These are phyloP conservation scores for Marchantia paleacea DNA, from an alignment of 225 moss, liverwort and hornwort species.

Conservation along the genomic window DNA sequence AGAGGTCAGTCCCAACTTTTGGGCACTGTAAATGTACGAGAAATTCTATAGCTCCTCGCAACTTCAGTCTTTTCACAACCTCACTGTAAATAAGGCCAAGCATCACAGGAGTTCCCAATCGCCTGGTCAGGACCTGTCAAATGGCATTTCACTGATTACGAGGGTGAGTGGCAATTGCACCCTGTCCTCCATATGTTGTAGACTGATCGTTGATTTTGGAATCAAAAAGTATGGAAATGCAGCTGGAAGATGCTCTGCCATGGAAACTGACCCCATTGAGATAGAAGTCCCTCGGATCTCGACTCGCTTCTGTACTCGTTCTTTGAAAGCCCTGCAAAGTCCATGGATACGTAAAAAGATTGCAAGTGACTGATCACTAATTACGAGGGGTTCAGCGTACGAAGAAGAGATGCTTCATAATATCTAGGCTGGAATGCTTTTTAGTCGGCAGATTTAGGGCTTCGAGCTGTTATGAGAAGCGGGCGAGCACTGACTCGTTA, in stretches of 20 bases:
- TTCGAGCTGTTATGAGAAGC: background rate
- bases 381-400: background rate
- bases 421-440: background rate
- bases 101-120: conserved; percentile 90
- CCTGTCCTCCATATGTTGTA: conserved; percentile 3
- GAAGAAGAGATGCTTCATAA: background rate
- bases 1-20: conserved; percentile 48
- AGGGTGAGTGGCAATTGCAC: conserved; percentile 18
- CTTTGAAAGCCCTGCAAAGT: conserved; percentile 67
- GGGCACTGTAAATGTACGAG: conserved; percentile 53
- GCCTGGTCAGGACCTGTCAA: conserved; percentile 77
- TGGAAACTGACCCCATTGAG: conserved; percentile 70
- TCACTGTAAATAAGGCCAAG: conserved; percentile 94
- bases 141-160: conserved; percentile 39
- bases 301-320: conserved; percentile 54
- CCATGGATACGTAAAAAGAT: background rate
- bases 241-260: background rate
- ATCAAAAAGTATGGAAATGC: background rate
- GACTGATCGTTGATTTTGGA: background rate
- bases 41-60: conserved; percentile 64
- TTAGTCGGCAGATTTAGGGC: too few species aligned
- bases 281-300: conserved; percentile 79
- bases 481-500: conserved; percentile 9
- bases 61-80: conserved; percentile 74
- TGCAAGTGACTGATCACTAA: background rate